phyloP scores from a whole-genome alignment of 805 yeast species.

The Candida boleticola region DNA sequence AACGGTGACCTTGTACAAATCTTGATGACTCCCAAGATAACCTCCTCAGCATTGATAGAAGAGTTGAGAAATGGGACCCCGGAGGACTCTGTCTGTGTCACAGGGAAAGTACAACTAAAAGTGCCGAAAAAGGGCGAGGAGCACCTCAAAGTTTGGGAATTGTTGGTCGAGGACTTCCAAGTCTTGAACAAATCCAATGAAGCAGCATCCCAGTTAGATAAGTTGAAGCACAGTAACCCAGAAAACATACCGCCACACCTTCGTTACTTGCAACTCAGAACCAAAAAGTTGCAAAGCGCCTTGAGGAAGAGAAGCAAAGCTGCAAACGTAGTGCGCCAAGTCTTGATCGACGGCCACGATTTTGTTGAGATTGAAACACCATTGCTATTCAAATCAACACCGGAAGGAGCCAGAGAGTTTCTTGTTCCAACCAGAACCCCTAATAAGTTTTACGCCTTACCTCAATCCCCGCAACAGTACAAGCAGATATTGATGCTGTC shows the following conservation, averaged over 20 bases:
- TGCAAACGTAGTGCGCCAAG: constrained; percentile 44
- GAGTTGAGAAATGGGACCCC: constrained; percentile 49
- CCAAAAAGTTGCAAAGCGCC: constrained; percentile 52
- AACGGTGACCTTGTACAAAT: constrained; percentile 66
- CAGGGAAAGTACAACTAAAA: constrained; percentile 49
- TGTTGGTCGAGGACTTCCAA: constrained; percentile 50
- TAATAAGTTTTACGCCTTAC: constrained; percentile 75
- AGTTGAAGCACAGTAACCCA: constrained; percentile 48
- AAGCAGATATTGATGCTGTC: constrained; percentile 94
- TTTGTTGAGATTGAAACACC: constrained; percentile 94
- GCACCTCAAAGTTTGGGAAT: constrained; percentile 46
- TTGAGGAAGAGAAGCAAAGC: constrained; percentile 56
- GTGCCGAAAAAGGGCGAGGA: constrained; percentile 19
- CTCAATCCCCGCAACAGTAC: constrained; percentile 98
- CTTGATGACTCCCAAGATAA: constrained; percentile 39
- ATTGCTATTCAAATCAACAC: constrained; percentile 87
- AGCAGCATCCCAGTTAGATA: constrained; percentile 66
- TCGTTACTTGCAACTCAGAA: constrained; percentile 77
- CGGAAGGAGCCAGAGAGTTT: constrained; percentile 97
- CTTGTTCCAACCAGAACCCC: constrained; percentile 81
- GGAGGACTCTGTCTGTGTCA: constrained; percentile 73
- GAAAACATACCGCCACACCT: constrained; percentile 73
- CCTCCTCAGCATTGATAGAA: constrained; percentile 31
- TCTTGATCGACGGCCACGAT: constrained; percentile 32
- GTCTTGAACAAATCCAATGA: constrained; percentile 62